Evolutionary conservation across 2,329 filamentous ascomycete species (phyloP).

Genomic region (Beauveria caledonica): DNA sequence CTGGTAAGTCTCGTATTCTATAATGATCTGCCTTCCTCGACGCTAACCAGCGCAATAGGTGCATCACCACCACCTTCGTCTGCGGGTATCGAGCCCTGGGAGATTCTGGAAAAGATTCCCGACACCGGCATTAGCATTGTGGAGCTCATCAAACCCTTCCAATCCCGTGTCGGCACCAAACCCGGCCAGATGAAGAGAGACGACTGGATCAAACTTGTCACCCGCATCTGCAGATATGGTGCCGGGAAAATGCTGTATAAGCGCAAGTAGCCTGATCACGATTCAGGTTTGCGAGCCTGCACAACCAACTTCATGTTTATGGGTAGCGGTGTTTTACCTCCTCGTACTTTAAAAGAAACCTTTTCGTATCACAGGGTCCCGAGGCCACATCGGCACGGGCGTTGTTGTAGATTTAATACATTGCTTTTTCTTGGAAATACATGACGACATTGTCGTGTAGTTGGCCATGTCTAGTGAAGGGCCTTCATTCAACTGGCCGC

Average conservation of each 20-base stretch:
- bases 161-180: slow-evolving; percentile 42
- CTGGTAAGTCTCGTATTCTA: slow-evolving; percentile 25
- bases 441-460: not conserved
- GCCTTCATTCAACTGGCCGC: not conserved
- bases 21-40: not conserved
- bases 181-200: slow-evolving; percentile 43
- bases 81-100: slow-evolving; percentile 37
- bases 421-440: not conserved
- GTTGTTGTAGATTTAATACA: not conserved
- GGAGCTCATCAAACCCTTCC: slow-evolving; percentile 46
- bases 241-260: slow-evolving; percentile 44
- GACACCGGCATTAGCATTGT: slow-evolving; percentile 46
- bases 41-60: slow-evolving; percentile 14
- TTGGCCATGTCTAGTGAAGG: not conserved
- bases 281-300: not conserved
- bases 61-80: slow-evolving; percentile 28
- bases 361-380: not conserved
- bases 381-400: not conserved
- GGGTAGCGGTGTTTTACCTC: not conserved
- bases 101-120: slow-evolving; percentile 47
- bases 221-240: slow-evolving; percentile 44
- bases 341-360: not conserved
- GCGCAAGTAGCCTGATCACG: slow-evolving; percentile 13
- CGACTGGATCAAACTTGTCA: slow-evolving; percentile 53
- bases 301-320: not conserved